Base-by-base conservation (phyloP, 75 land plant genomes). In the Picea glauca region DNA sequence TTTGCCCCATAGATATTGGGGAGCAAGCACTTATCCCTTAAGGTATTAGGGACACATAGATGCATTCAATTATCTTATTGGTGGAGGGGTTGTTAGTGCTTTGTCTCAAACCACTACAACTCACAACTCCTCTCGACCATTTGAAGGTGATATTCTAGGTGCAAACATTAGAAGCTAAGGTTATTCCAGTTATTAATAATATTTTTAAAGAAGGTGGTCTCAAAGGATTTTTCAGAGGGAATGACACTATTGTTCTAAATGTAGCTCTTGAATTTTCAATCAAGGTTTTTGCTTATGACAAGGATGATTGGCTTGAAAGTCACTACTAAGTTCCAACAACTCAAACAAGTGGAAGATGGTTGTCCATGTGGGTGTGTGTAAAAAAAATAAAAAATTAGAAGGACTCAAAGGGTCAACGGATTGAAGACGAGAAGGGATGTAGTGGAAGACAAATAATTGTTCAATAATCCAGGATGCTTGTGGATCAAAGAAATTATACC, bases 181-280 rank as follows among this genome's bases (percentile, higher is more conserved):
- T 91, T 76, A 13, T 84, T 30, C 86, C 85, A n/a, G 89, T 90
- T 12, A 59, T 90, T 50, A 84, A 70, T 74, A 81, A 87, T 3
- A 91, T 95, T 35, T 93, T 88, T 83, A 86, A 79, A 58, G 88
- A 89, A 40, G 90, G 87, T 15, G 81, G 89, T 50, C 5, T 93
- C 8, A 26, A 84, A 75, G 98, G 89, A 0, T 93, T 89, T 82
- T 95, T 91, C 78, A 78, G 93, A 46, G 98, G 98, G 8, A 95
- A 95, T 85, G 98, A 96, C 0, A 75, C 93, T 59, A 95, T 93
- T 84, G 89, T 95, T 21, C 74, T 93, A 74, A 95, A 95, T 72
- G 93, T 95, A 2, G 92, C 96, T 17, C 98, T 96, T 58, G 98
- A 95, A 83, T 86, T 88, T 67, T 96, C 98, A 3, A 93, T 95